Evolutionary conservation across 225 moss, liverwort and hornwort genomes (phyloP).

Genomic region (Sphagnum contortum): DNA sequence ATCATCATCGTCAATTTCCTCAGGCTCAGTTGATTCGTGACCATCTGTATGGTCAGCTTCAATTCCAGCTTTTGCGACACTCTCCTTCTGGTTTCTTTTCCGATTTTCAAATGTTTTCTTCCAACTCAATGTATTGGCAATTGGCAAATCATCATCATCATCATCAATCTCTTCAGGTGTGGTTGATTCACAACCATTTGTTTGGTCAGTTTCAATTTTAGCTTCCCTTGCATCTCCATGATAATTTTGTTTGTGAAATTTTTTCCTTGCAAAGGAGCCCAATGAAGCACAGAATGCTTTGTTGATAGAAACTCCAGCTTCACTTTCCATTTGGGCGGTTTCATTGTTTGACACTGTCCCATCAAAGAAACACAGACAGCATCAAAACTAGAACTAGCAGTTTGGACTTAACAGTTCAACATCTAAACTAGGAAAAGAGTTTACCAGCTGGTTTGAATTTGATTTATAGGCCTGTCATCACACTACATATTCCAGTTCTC

Average conservation of each 20-base stretch:
- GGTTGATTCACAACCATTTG: no score
- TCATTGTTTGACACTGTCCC: constrained; percentile 2
- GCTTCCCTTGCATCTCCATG: neutral
- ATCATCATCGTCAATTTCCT: neutral
- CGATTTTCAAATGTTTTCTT: neutral
- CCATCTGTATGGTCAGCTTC: neutral
- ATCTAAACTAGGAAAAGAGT: neutral
- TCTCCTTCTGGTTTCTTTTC: neutral
- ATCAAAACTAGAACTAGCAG: neutral
- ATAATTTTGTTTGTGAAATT: constrained; percentile 1
- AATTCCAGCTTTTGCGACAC: neutral
- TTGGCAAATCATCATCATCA: neutral
- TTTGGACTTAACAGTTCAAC: neutral
- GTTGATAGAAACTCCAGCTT: neutral
- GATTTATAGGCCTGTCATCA: no score
- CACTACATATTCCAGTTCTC: no score
- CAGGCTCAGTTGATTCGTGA: neutral
- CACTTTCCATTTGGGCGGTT: neutral
- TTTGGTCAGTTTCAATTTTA: neutral
- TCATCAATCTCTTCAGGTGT: neutral
- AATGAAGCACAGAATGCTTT: constrained; percentile 19
- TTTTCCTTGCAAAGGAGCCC: constrained; percentile 22
- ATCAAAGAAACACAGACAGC: neutral
- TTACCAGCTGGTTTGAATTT: neutral
- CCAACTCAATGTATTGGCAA: neutral